These are phyloP conservation scores for Penicillium daleae DNA, from an alignment of 495 filamentous ascomycete species.

Conservation along the genomic window DNA sequence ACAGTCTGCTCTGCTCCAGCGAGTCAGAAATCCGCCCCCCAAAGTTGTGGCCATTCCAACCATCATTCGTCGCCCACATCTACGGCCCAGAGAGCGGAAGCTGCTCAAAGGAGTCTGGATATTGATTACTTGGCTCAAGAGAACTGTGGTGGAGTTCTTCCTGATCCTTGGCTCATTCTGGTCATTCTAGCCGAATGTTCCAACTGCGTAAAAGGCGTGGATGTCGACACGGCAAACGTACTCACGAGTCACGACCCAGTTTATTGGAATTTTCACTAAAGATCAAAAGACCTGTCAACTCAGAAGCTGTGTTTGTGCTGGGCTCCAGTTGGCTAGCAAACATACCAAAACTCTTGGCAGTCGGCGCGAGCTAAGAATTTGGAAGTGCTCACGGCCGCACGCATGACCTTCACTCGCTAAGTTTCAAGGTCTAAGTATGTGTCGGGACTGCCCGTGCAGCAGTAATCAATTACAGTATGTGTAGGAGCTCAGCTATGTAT, in stretches of 20 bases:
- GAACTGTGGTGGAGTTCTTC: neutral
- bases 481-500: neutral
- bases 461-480: neutral
- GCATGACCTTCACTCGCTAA: constrained; percentile 2
- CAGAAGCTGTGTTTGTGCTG: neutral
- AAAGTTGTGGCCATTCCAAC: neutral
- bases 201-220: neutral
- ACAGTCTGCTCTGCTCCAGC: neutral
- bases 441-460: neutral
- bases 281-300: neutral
- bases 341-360: constrained; percentile 1
- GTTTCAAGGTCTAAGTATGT: neutral
- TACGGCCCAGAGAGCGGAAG: neutral
- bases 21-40: neutral
- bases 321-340: neutral
- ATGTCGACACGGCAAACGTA: neutral
- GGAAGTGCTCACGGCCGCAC: neutral
- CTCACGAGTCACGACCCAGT: neutral
- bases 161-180: neutral
- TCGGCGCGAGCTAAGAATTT: neutral
- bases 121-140: neutral
- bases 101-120: neutral
- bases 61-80: neutral
- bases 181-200: constrained; percentile 1
- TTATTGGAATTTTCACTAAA: neutral